phyloP scores from a whole-genome alignment of 495 filamentous ascomycete genomes.

The Penicillium ochrochloron region DNA sequence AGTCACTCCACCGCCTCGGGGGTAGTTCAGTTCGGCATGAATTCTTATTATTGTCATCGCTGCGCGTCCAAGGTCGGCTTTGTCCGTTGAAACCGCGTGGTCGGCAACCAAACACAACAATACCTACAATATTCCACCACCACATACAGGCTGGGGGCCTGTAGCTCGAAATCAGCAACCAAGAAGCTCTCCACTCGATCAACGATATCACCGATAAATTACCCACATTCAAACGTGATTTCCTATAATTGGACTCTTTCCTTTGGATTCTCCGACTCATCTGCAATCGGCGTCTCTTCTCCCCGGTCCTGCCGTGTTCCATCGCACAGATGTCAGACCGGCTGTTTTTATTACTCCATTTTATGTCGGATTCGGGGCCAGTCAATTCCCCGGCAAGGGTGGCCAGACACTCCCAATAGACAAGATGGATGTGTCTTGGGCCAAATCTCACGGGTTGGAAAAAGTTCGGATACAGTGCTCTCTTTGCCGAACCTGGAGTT shows the following conservation, averaged over 20 bases:
- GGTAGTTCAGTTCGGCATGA: conserved; percentile 73
- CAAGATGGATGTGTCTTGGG: neutral
- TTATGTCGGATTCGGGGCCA: neutral
- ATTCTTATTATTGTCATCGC: conserved; percentile 78
- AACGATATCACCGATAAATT: neutral
- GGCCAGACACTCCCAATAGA: neutral
- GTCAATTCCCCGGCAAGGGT: neutral
- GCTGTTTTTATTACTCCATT: neutral
- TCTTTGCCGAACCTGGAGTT: neutral
- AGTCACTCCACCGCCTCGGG: conserved; percentile 47
- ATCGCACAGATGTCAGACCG: neutral
- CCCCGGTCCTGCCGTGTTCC: neutral
- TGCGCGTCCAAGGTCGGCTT: conserved; percentile 76
- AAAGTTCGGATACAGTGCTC: neutral
- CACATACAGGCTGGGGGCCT: conserved; percentile 3
- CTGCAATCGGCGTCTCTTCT: neutral
- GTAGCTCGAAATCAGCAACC: neutral
- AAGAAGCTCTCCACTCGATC: neutral
- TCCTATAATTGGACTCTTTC: neutral
- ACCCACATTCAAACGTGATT: conserved; percentile 1
- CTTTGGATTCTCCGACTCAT: neutral
- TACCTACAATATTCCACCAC: neutral
- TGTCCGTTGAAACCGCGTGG: conserved; percentile 55
- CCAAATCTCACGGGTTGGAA: neutral
- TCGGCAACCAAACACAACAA: neutral